These are phyloP conservation scores for Tetrapyrgos nigripes DNA, from an alignment of 1,284 basidiomycete species.

Conservation along the genomic window DNA sequence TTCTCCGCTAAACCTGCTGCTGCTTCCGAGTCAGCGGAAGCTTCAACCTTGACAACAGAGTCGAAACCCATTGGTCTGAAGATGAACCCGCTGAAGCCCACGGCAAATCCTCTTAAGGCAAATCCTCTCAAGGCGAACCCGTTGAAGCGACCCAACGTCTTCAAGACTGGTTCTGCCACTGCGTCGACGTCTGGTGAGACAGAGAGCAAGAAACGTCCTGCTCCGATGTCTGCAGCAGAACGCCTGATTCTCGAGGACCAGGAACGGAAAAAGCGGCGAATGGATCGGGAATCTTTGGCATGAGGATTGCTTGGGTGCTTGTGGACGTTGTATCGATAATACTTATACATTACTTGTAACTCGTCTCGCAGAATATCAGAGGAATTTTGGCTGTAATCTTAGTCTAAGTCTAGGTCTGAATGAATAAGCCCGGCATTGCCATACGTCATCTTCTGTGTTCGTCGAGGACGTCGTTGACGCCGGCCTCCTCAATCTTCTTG, in stretches of 20 bases:
- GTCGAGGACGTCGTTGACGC: too few relatives aligned
- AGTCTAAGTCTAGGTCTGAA: too few relatives aligned
- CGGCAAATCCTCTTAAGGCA: constrained; percentile 51
- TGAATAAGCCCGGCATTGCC: too few relatives aligned
- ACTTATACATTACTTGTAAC: too few relatives aligned
- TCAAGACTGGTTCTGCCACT: constrained; percentile 56
- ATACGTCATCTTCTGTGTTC: too few relatives aligned
- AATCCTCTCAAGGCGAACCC: constrained; percentile 56
- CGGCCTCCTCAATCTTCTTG: too few relatives aligned
- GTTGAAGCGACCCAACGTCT: constrained; percentile 75
- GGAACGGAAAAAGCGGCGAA: constrained; percentile 77
- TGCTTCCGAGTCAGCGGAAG: constrained; percentile 29
- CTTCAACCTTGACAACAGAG: constrained; percentile 38
- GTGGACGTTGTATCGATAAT: background rate
- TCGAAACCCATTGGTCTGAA: constrained; percentile 62
- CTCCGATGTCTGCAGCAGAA: constrained; percentile 83
- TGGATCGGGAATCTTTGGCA: constrained; percentile 60
- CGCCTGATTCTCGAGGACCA: constrained; percentile 86
- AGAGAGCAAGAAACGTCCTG: constrained; percentile 53
- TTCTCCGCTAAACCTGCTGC: constrained; percentile 60
- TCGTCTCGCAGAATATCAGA: too few relatives aligned
- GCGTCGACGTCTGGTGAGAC: constrained; percentile 20
- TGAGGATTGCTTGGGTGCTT: constrained; percentile 14
- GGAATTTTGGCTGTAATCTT: too few relatives aligned
- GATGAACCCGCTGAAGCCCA: constrained; percentile 56